Base-by-base conservation (phyloP, 768 basidiomycete genomes). In the Inosperma sp. region DNA sequence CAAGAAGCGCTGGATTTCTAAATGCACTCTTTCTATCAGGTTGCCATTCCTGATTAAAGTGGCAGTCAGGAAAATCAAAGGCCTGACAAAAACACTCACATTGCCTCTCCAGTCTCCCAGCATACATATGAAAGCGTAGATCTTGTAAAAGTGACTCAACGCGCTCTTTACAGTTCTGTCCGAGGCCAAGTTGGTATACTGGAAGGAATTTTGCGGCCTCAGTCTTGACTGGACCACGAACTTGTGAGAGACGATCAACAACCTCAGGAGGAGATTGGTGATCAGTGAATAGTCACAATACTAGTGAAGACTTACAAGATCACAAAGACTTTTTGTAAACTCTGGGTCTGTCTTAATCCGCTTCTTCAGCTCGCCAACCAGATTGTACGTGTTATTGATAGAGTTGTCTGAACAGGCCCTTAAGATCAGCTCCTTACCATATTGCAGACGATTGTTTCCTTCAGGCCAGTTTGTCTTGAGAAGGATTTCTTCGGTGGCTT, bases 151-250 rank as follows among this genome's bases (percentile, higher is more conserved):
- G 45, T 22, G 45, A 46, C 6, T 21, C 45, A 7, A 35, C 30
- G 9, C 30, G 30, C 19, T 31, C 29, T 14, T 7, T 35, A 16
- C 30, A 46, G 22, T 7, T 30, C 45, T 46, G 25, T 35, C 45
- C 45, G 22, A 46, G 45, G 5, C 30, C 45, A 14, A 46, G 33
- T 35, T 46, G 29, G 12, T 46, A 46, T 22, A 23, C 7, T 30
- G 45, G 45, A 46, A 46, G 45, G 22, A 30, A 30, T 10, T 46
- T 35, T 14, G 45, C 45, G 9, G 45, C 45, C 33, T 46, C 45
- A 4, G 6, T 10, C 7, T 46, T 46, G 44, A 29, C 44, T 34
- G 31, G n/a, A 17, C 17, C 9, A 8, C 30, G 19, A 21, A 46
- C 9, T 10, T 23, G 4, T 10, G 25, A 42, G 4, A 42, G 45